phyloP scores from a whole-genome alignment of 192 early-diverging fungal genomes.

The Gaertneriomyces semiglobifer region DNA sequence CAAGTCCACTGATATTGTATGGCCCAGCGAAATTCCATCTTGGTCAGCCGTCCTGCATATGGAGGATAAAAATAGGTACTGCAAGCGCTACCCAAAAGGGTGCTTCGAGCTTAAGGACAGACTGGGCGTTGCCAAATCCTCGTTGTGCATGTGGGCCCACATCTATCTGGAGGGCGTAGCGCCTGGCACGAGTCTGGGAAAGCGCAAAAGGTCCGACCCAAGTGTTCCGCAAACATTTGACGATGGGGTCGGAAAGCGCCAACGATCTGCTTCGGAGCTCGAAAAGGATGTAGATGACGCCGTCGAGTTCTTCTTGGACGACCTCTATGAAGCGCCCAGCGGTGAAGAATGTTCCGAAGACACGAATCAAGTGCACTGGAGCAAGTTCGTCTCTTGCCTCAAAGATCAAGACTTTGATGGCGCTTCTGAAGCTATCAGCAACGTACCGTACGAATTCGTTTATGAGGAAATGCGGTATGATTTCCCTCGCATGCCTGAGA shows the following conservation, averaged over 20 bases:
- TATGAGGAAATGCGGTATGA: no score
- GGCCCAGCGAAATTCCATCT: neutral
- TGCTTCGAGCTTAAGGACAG: neutral
- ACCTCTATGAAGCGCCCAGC: neutral
- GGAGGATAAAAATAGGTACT: no score
- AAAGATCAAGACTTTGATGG: neutral
- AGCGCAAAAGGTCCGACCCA: no score
- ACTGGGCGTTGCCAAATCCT: neutral
- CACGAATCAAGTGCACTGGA: neutral
- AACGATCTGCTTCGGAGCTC: no score
- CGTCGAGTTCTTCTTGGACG: constrained; percentile 1
- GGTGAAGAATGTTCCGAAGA: no score
- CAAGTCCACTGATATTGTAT: neutral
- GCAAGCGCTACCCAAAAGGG: neutral
- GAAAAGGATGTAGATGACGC: constrained; percentile 1
- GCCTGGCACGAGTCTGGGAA: no score
- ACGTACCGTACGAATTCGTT: constrained; percentile 1
- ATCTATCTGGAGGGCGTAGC: no score
- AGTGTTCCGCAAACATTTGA: no score
- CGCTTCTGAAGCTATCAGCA: neutral
- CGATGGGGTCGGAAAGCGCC: neutral
- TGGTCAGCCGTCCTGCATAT: neutral
- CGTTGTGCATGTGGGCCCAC: constrained; percentile 1
- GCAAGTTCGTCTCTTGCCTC: neutral
- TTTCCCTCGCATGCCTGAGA: no score